Base-by-base conservation (phyloP, 306 rosid species). In the Quercus ilex region DNA sequence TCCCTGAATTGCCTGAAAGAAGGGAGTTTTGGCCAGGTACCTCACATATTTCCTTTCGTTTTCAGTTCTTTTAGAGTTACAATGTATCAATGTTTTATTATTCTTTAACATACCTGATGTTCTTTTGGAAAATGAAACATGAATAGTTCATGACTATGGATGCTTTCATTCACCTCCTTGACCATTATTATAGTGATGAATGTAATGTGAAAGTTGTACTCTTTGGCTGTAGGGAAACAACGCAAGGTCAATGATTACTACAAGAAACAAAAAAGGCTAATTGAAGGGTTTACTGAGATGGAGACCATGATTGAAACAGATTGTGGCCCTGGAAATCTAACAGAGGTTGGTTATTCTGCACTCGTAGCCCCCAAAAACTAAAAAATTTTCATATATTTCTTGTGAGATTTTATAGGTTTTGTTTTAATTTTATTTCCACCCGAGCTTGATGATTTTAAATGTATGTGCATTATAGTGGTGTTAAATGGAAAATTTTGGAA, bases 231-330 rank as follows among this genome's bases (percentile, higher is more conserved):
- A 93, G 93, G 79, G 85, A 91, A 81, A 80, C 85, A 74, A 62
- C 31, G 81, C 83, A 88, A 82, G 82, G 87, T 93, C 63, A 90
- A 80, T 12, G 92, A 88, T 74, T 93, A 91, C 83, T 93, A 93
- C 86, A 87, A 87, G 88, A 77, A 88, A 67, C 98, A 91, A 63
- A 88, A 89, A 84, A 87, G 89, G 74, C 94, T 90, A 43, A 86
- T 93, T 71, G 93, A 91, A 83, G 98, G 91, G 60, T 93, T 81
- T 74, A 87, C 5, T 79, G 98, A 91, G 85, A 91, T 93, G 93
- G 98, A 93, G 56, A 71, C 84, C 62, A 81, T 93, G 87, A n/a
- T 69, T 63, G 97, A 84, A 79, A 79, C 71, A 15, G 97, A 93
- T 55, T 67, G 55, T 77, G 77, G 71, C 41, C 98, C 93, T 1